These are phyloP conservation scores for Tolypocladium album DNA, from an alignment of 2,329 filamentous ascomycete species.

Conservation along the genomic window DNA sequence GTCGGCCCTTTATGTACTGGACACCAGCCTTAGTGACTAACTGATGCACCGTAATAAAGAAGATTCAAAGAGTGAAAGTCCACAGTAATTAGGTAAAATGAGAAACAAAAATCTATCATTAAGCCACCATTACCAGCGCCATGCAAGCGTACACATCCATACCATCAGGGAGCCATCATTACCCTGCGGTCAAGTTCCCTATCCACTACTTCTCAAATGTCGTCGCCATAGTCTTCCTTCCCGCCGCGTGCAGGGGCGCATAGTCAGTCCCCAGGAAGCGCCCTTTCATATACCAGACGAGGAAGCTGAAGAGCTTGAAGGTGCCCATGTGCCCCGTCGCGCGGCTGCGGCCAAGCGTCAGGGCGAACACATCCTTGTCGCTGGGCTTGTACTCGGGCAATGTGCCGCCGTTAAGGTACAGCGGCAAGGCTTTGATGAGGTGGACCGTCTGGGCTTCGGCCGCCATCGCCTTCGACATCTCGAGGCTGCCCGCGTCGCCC, in stretches of 20 bases:
- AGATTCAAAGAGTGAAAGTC: too few relatives aligned
- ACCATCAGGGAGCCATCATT: background rate
- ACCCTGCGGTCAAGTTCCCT: background rate
- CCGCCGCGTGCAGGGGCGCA: conserved; percentile 17
- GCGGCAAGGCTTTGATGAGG: conserved; percentile 21
- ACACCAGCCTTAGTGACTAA: too few relatives aligned
- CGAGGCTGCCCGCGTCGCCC: conserved; percentile 32
- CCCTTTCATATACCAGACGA: conserved; percentile 28
- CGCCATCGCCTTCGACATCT: conserved; percentile 18
- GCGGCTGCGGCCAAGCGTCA: conserved; percentile 28
- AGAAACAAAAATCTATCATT: too few relatives aligned
- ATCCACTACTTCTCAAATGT: conserved; percentile 20
- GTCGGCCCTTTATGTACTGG: too few relatives aligned
- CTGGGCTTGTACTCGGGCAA: conserved; percentile 18
- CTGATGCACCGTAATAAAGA: too few relatives aligned
- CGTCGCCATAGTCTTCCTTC: conserved; percentile 19
- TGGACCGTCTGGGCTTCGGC: conserved; percentile 23
- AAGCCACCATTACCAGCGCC: background rate
- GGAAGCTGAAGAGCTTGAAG: conserved; percentile 24
- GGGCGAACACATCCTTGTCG: conserved; percentile 19
- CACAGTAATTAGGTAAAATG: too few relatives aligned
- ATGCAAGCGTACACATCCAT: background rate
- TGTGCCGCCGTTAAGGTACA: conserved; percentile 18
- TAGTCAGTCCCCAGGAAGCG: conserved; percentile 24
- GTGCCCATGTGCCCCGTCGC: conserved; percentile 26